phyloP scores from a whole-genome alignment of 345 rosid species.

The Hibiscus syriacus region DNA sequence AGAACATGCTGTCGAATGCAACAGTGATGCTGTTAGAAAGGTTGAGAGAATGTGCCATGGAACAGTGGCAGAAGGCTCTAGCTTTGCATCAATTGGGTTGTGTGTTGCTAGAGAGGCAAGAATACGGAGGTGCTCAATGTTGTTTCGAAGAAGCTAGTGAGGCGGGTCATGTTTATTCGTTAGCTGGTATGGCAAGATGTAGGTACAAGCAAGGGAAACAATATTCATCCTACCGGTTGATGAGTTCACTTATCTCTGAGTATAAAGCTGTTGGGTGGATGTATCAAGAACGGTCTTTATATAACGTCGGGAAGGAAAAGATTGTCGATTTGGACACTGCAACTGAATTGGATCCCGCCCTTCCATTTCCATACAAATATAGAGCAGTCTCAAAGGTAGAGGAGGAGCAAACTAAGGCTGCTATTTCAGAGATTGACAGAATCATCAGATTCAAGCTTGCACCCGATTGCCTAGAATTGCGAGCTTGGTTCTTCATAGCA shows the following conservation, averaged over 20 bases:
- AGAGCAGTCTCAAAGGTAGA: slow-evolving; percentile 60
- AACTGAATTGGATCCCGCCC: slow-evolving; percentile 76
- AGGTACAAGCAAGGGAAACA: slow-evolving; percentile 67
- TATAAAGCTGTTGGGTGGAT: slow-evolving; percentile 84
- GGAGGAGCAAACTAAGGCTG: slow-evolving; percentile 52
- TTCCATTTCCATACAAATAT: slow-evolving; percentile 71
- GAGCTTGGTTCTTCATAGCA: slow-evolving; percentile 76
- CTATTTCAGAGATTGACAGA: slow-evolving; percentile 61
- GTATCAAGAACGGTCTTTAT: slow-evolving; percentile 84
- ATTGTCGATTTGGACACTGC: slow-evolving; percentile 54
- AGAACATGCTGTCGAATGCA: slow-evolving; percentile 33
- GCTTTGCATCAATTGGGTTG: slow-evolving; percentile 78
- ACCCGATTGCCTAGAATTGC: slow-evolving; percentile 71
- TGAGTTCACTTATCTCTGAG: slow-evolving; percentile 49
- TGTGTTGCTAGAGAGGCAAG: slow-evolving; percentile 59
- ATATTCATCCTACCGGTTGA: slow-evolving; percentile 59
- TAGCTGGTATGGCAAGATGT: slow-evolving; percentile 74
- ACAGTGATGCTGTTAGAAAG: slow-evolving; percentile 56
- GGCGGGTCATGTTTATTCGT: slow-evolving; percentile 74
- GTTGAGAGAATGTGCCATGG: slow-evolving; percentile 49
- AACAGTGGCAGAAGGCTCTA: slow-evolving; percentile 72
- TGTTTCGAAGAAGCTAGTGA: slow-evolving; percentile 66
- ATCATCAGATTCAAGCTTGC: slow-evolving; percentile 61
- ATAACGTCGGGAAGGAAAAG: slow-evolving; percentile 53
- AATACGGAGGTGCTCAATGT: slow-evolving; percentile 44